phyloP scores from a whole-genome alignment of 305 asterid genomes.

The Ilex paraguariensis region DNA sequence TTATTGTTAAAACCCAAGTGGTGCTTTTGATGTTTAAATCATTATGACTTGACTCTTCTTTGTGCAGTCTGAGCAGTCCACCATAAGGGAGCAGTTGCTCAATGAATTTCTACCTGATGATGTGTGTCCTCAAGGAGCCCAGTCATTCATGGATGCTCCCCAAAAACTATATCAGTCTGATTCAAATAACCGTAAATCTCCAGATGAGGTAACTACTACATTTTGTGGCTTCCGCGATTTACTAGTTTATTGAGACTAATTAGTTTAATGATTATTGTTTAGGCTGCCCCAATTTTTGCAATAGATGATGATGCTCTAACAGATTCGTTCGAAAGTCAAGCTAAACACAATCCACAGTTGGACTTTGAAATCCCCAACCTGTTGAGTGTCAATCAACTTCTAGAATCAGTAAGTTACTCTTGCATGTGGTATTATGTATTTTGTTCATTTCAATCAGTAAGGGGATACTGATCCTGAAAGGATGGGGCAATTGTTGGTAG shows the following conservation, averaged over 20 bases:
- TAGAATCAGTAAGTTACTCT: conserved; percentile 64
- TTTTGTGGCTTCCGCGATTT: too few species aligned
- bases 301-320: conserved; percentile 42
- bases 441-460: too few species aligned
- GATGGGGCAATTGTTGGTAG: too few species aligned
- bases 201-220: conserved; percentile 30
- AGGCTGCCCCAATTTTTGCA: conserved; percentile 38
- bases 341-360: conserved; percentile 30
- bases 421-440: background rate
- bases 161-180: conserved; percentile 26
- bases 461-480: too few species aligned
- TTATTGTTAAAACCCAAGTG: background rate
- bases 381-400: conserved; percentile 68
- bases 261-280: conserved; percentile 14
- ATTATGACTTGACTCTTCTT: conserved; percentile 11
- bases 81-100: conserved; percentile 55
- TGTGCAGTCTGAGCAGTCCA: conserved; percentile 54
- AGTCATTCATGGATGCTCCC: conserved; percentile 39
- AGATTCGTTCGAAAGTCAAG: conserved; percentile 35
- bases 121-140: conserved; percentile 52
- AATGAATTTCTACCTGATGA: conserved; percentile 70
- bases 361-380: conserved; percentile 47
- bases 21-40: background rate
- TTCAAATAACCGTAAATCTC: conserved; percentile 30
- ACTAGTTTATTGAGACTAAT: too few species aligned